Conservation (phyloP, 139 green algal species). For the Asterochloris sp. region DNA sequence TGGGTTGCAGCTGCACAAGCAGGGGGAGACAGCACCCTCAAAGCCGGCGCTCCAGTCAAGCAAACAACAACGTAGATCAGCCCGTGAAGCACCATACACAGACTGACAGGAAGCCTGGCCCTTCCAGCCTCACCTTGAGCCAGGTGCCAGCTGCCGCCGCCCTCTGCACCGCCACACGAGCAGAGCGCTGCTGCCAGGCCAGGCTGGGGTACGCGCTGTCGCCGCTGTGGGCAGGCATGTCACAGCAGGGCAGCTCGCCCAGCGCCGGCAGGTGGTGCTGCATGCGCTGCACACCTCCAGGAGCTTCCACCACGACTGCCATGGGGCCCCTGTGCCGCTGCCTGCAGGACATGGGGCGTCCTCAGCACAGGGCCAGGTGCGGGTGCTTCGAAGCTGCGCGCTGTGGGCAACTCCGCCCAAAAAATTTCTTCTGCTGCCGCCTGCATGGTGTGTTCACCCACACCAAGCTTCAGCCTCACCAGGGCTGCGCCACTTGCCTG, state of each 20-base stretch:
- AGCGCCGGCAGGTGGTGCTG: slow-evolving; percentile 56
- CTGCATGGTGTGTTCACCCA: not conserved
- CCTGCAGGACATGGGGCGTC: slow-evolving; percentile 26
- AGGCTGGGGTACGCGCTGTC: slow-evolving; percentile 59
- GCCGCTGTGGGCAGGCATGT: slow-evolving; percentile 25
- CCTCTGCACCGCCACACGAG: slow-evolving; percentile 47
- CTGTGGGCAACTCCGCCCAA: not conserved
- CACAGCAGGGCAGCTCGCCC: slow-evolving; percentile 58
- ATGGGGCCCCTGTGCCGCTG: slow-evolving; percentile 43
- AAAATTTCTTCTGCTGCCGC: not conserved
- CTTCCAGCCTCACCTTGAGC: slow-evolving; percentile 43
- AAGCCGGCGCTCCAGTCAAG: too few relatives aligned
- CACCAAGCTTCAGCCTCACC: too few relatives aligned
- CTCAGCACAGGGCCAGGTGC: not conserved
- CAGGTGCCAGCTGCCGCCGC: slow-evolving; percentile 46
- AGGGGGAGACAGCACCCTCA: too few relatives aligned
- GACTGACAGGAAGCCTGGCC: not conserved
- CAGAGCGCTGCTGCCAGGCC: slow-evolving; percentile 78
- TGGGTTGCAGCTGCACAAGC: too few relatives aligned
- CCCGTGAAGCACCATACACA: not conserved
- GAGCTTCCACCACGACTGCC: slow-evolving; percentile 37
- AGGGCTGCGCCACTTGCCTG: too few relatives aligned
- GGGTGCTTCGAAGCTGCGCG: not conserved
- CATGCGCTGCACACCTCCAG: slow-evolving; percentile 28
- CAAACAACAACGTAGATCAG: not conserved